Base-by-base conservation (phyloP, 805 yeast genomes). In the Priceomyces medius region DNA sequence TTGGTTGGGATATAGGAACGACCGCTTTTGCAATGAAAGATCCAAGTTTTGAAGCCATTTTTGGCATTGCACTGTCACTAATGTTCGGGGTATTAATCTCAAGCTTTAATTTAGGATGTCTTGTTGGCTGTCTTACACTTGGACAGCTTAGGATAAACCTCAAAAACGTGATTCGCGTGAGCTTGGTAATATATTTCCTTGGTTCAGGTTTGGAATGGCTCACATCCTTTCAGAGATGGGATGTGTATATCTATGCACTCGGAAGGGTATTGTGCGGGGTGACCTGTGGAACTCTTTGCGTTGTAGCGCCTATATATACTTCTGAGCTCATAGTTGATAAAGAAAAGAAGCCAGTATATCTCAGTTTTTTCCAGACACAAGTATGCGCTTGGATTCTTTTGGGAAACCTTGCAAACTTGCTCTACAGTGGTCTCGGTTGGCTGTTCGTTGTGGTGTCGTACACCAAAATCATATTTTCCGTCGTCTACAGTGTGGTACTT, bases 1-100 rank as follows among this genome's bases (percentile, higher is more conserved):
- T 56, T 4, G 63, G 64, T 1, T 58, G 61, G 63, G 63, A 56
- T 36, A 53, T 57, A 20, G 62, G 58, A 6, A 52, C 59, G 7
- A 47, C 50, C 4, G 55, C 56, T 2, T 41, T 48, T 23, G 32
- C 51, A 17, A 24, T 53, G 14, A 44, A 40, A 13, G 48, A 46
- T 40, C 16, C 26, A 7, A 20, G 38, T 16, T 56, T 55, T 37
- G 43, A 46, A 9, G 26, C 20, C 8, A 6, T 19, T 4, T 38
- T 28, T 21, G 40, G 44, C 3, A 23, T 13, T 8, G 23, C 47
- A 20, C 36, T 48, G 3, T 37, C 46, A 8, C 34, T 50, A 17
- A 48, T 42, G 33, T 23, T 49, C 19, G 64, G 64, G 2, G 34
- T 54, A 2, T 36, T 53, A 7, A 46, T 58, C 2, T 54, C 63